Percentiles rank a stretch among this genome's conserved stretches.
Conservation (phyloP, 1,139 yeast species). For the Lodderomyces pseudojiufengensis region DNA sequence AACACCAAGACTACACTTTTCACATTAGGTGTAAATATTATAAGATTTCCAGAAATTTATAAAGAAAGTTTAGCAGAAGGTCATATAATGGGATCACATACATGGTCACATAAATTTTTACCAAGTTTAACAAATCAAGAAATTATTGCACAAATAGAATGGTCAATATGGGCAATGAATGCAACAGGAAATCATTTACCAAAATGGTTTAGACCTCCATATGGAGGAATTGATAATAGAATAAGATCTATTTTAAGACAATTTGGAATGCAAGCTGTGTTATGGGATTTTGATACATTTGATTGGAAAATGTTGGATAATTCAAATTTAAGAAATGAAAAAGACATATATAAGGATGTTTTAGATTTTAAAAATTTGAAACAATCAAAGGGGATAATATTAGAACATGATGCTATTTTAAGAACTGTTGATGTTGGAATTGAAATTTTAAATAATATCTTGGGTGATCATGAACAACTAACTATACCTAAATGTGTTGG, state of each 20-base stretch:
- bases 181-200: slow-evolving; percentile 90
- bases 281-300: slow-evolving; percentile 90
- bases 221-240: slow-evolving; percentile 88
- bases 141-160: slow-evolving; percentile 82
- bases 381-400: slow-evolving; percentile 56
- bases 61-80: slow-evolving; percentile 53
- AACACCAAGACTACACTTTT: slow-evolving; percentile 65
- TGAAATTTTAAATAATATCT: slow-evolving; percentile 39
- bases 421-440: slow-evolving; percentile 70
- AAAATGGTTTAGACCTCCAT: slow-evolving; percentile 93
- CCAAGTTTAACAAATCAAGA: slow-evolving; percentile 76
- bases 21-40: slow-evolving; percentile 77
- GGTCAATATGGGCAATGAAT: slow-evolving; percentile 98
- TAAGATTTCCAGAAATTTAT: slow-evolving; percentile 73
- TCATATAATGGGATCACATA: slow-evolving; percentile 82
- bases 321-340: slow-evolving; percentile 34
- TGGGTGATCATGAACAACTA: slow-evolving; percentile 51
- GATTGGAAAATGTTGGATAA: slow-evolving; percentile 75
- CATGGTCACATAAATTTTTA: slow-evolving; percentile 87
- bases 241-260: slow-evolving; percentile 75
- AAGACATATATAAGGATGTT: slow-evolving; percentile 54
- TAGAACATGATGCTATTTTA: slow-evolving; percentile 77
- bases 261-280: slow-evolving; percentile 81
- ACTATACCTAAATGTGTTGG: slow-evolving; percentile 85
- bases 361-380: slow-evolving; percentile 42